These are phyloP conservation scores for Solanum neorickii DNA, from an alignment of 257 asterid genomes.

Conservation along the genomic window DNA sequence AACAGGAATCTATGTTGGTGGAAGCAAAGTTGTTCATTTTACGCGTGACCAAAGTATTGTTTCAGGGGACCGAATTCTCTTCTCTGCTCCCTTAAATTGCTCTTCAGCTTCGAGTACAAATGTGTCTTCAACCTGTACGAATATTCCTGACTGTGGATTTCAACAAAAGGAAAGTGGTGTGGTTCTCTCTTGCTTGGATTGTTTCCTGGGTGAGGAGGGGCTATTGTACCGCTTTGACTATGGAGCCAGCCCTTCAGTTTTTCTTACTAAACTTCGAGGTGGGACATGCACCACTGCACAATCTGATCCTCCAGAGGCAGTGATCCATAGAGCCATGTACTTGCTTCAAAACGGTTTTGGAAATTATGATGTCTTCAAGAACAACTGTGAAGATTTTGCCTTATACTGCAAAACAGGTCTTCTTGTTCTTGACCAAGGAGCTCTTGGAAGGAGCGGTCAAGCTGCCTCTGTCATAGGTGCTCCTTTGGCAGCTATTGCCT, in stretches of 20 bases:
- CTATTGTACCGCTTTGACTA: conserved; percentile 17
- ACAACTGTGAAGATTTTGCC: conserved; percentile 39
- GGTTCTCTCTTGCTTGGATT: conserved; percentile 24
- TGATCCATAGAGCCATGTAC: conserved; percentile 18
- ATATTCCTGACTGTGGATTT: conserved; percentile 21
- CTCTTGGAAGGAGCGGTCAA: conserved; percentile 30
- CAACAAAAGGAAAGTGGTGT: conserved; percentile 15
- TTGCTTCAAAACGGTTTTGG: conserved; percentile 28
- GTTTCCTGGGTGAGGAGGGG: conserved; percentile 24
- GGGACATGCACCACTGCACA: conserved; percentile 29
- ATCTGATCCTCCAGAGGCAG: conserved; percentile 15
- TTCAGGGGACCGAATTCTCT: neutral
- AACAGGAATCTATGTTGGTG: conserved; percentile 27
- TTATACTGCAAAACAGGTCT: conserved; percentile 34
- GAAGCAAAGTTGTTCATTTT: conserved; percentile 24
- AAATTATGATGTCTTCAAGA: conserved; percentile 9
- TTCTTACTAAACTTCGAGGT: conserved; percentile 21
- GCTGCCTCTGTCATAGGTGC: conserved; percentile 13
- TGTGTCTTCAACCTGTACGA: neutral
- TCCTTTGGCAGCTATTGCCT: conserved; percentile 19
- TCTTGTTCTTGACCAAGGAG: neutral
- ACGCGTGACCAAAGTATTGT: neutral
- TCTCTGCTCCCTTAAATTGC: neutral
- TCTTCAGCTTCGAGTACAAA: neutral
- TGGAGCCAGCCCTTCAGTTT: conserved; percentile 5